Conservation (phyloP, 768 basidiomycete genomes). For the Lyophyllum atratum region DNA sequence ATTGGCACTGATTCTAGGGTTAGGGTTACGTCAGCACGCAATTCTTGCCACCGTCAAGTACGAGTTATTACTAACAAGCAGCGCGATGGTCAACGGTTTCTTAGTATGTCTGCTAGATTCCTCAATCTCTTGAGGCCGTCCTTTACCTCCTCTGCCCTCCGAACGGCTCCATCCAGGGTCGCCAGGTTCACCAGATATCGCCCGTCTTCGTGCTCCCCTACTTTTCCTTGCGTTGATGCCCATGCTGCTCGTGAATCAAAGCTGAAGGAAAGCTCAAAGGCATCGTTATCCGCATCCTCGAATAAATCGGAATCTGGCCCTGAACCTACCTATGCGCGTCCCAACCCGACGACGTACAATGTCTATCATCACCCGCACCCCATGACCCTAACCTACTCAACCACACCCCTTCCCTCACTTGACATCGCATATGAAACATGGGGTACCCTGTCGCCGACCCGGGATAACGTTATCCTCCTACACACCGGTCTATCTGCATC, state of each 20-base stretch:
- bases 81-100: neutral
- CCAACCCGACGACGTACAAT: conserved; percentile 72
- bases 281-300: conserved; percentile 21
- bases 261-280: conserved; percentile 30
- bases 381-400: conserved; percentile 61
- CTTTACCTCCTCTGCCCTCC: neutral
- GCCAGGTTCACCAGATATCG: conserved; percentile 4
- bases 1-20: conserved; percentile 16
- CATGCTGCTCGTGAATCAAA: conserved; percentile 72
- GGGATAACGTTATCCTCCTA: conserved; percentile 90
- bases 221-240: conserved; percentile 82
- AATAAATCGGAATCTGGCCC: conserved; percentile 56
- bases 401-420: conserved; percentile 61
- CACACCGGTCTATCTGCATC: conserved; percentile 97
- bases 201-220: conserved; percentile 20
- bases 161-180: neutral
- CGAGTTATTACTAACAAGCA: neutral
- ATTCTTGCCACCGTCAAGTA: conserved; percentile 10
- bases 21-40: conserved; percentile 20
- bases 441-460: conserved; percentile 79
- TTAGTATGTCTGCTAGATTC: conserved; percentile 14
- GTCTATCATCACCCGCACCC: conserved; percentile 63
- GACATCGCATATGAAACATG: conserved; percentile 98
- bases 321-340: conserved; percentile 81
- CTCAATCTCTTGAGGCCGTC: conserved; percentile 1